Evolutionary conservation across 2,329 filamentous ascomycete species (phyloP).

Genomic region (Alternaria triticimaculans): DNA sequence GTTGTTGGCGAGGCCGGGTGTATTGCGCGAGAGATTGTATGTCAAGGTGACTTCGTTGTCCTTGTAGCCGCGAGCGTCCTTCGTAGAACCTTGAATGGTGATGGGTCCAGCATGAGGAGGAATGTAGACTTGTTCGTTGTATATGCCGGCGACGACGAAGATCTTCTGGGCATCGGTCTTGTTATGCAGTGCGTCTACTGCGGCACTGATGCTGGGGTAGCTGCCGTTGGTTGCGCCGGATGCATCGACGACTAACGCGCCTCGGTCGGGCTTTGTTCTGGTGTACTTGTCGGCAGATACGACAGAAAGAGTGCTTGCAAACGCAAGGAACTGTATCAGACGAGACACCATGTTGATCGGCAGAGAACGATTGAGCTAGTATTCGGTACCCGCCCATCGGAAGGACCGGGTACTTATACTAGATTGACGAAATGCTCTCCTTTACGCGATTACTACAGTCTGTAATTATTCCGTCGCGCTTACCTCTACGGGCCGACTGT

Average conservation of each 20-base stretch:
- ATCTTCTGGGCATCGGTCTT: constrained; percentile 46
- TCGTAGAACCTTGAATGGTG: constrained; percentile 65
- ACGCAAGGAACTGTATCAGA: background rate
- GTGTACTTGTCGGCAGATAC: constrained; percentile 18
- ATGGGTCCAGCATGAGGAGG: constrained; percentile 54
- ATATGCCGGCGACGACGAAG: constrained; percentile 65
- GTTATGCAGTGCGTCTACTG: constrained; percentile 20
- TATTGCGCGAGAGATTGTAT: constrained; percentile 48
- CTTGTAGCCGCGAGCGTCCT: constrained; percentile 56
- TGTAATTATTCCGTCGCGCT: constrained; percentile 11
- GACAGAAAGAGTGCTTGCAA: background rate
- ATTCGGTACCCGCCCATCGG: background rate
- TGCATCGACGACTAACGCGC: constrained; percentile 26
- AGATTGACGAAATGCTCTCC: background rate
- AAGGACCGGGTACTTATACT: constrained; percentile 3
- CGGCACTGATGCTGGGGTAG: constrained; percentile 23
- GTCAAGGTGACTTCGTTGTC: constrained; percentile 63
- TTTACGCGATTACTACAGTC: background rate
- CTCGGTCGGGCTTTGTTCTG: constrained; percentile 14
- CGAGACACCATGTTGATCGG: background rate
- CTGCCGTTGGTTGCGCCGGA: constrained; percentile 19
- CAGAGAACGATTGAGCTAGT: background rate
- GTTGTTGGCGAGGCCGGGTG: constrained; percentile 46
- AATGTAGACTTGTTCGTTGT: constrained; percentile 64
- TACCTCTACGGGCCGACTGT: background rate